Conservation (phyloP, 306 rosid genomes). For the cucumber (Cucumis sativus) region Cucumber_9930_V3 NC_026657.2:29014501-29015000, state of each 20-base stretch:
- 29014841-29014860: too few relatives aligned
- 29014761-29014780: too few relatives aligned
- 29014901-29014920: too few relatives aligned
- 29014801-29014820: too few relatives aligned
- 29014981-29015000: too few relatives aligned
- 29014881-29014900: too few relatives aligned
- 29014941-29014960: too few relatives aligned
- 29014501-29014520: background rate
- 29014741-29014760: background rate
- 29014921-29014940: too few relatives aligned
- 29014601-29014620: background rate
- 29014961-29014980: too few relatives aligned
- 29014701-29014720: background rate
- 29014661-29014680: conserved; percentile 1
- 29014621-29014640: conserved; percentile 5
- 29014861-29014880: too few relatives aligned
- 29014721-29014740: background rate
- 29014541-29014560: background rate
- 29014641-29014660: background rate
- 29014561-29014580: background rate
- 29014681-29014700: background rate
- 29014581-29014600: background rate
- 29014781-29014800: too few relatives aligned
- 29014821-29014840: too few relatives aligned
- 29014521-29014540: background rate